A percentile compares a stretch with the other conserved stretches of the same genome.
These are phyloP conservation scores for Eucalyptus regnans DNA, from an alignment of 345 rosid species.

Conservation along the genomic window DNA sequence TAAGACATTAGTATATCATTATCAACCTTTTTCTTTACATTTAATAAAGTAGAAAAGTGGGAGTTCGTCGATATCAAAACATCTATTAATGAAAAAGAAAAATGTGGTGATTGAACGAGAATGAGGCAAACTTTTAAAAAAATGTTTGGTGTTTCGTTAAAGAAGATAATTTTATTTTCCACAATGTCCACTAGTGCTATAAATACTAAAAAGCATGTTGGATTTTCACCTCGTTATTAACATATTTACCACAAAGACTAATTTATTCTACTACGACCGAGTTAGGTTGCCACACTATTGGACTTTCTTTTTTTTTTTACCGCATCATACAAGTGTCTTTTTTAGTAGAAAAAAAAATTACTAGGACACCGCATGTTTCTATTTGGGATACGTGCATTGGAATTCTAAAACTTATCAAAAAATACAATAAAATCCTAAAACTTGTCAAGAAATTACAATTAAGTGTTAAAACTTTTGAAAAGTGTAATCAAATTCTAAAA, in stretches of 20 bases:
- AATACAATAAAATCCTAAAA: too few relatives aligned
- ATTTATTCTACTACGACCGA: too few relatives aligned
- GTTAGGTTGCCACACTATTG: background rate
- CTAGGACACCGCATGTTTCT: background rate
- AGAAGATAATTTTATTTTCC: background rate
- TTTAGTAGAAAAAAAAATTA: background rate
- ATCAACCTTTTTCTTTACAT: background rate
- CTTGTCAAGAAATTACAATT: too few relatives aligned
- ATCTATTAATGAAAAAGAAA: too few relatives aligned
- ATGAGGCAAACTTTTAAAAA: background rate
- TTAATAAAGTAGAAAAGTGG: background rate
- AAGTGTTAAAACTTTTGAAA: too few relatives aligned
- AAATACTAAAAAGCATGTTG: background rate
- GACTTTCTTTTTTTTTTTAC: background rate
- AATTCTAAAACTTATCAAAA: too few relatives aligned
- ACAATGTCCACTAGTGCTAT: background rate
- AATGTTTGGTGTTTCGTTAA: background rate
- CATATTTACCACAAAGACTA: background rate
- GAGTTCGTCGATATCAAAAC: background rate
- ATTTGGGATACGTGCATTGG: too few relatives aligned
- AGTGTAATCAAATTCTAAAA: fast-evolving
- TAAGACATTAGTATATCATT: background rate
- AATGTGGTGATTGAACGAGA: background rate
- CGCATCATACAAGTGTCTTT: background rate
- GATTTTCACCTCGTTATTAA: background rate